Evolutionary conservation across 306 rosid genomes (phyloP).

Genomic region (Castanea mollissima): DNA sequence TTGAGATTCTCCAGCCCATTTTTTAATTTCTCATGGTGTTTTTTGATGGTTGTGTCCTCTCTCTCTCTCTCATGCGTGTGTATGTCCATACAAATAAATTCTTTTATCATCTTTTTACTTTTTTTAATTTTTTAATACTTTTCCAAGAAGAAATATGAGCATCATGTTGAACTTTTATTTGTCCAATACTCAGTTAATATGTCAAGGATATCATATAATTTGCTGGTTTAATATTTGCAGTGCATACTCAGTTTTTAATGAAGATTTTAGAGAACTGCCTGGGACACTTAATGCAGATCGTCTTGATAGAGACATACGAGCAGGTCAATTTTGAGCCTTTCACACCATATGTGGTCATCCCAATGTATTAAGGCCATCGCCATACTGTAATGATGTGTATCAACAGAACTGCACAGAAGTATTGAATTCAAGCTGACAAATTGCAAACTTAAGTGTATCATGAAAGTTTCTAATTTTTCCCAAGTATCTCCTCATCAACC

Average conservation of each 20-base stretch:
- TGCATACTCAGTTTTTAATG: conserved; percentile 94
- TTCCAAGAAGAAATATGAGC: neutral
- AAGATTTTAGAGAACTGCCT: conserved; percentile 93
- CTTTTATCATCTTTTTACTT: neutral
- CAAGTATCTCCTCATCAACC: neutral
- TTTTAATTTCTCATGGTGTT: neutral
- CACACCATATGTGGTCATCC: conserved; percentile 4
- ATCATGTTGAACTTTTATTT: neutral
- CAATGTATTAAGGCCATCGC: neutral
- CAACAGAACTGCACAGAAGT: neutral
- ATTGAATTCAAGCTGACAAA: neutral
- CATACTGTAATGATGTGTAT: neutral
- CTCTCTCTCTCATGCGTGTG: neutral
- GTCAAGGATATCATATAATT: neutral
- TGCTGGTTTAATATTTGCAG: conserved; percentile 37
- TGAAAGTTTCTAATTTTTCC: neutral
- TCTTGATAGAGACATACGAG: conserved; percentile 77
- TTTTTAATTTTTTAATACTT: neutral
- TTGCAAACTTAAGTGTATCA: neutral
- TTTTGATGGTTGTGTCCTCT: too few species aligned
- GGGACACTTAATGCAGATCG: conserved; percentile 89
- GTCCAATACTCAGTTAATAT: neutral
- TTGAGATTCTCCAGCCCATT: neutral
- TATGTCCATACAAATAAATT: neutral
- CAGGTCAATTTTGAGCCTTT: conserved; percentile 75